Base-by-base conservation (phyloP, 495 filamentous ascomycete species). In the Tricharina praecox region DNA sequence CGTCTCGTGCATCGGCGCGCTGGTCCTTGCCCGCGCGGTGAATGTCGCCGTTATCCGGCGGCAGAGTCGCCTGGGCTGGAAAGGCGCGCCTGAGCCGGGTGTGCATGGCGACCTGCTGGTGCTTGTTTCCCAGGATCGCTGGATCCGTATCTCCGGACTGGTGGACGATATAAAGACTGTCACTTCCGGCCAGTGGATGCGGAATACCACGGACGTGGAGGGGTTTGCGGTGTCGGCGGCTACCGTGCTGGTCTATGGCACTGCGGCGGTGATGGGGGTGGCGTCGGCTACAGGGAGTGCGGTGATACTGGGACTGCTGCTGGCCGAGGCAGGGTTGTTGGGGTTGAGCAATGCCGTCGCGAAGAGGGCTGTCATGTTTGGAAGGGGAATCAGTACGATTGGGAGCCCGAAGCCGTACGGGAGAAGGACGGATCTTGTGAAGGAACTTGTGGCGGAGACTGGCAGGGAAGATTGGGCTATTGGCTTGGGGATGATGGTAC, bases 141-240 rank as follows among this genome's bases (percentile, higher is more conserved):
- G 64, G 54, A 63, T 77, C 2, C 60, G 67, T 2, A 61, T 80
- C 41, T 64, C 63, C 26, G 77, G 76, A 16, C 42, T 51, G 21
- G 65, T 71, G 2, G 65, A 69, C 34, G 74, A 76, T 50, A 63
- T 79, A 5, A 72, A 74, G 47, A 71, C 72, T 28, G 66, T 78
- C 45, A 78, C 73, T 1, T 64, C 66, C 2, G 66, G 67, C 1
- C 58, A 66, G 25, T 79, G 75, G 76, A 59, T 79, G 23, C 63
- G 67, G 7, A 64, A 70, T 30, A 66, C 68, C 50, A 74, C 68
- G 0, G 53, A 61, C 21, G 18, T 67, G 16, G 74, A 78, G 50
- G 66, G 67, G 18, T 70, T 63, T 25, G 46, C 70, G 21, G 62
- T 62, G 5, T 67, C 68, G 0, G 41, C 61, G 1, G 67, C 72